Percentiles rank a stretch among this genome's conserved stretches.
These are phyloP conservation scores for Sorghum bicolor DNA, from an alignment of 176 grass and related monocot genomes.

Conservation along the genomic window Sorghum_bicolor_NCBIv3 NC_012871.2:20404001-20404500, in stretches of 20 bases:
- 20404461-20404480: no score
- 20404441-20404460: background rate
- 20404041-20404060: constrained; percentile 47
- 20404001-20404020: constrained; percentile 41
- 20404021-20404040: constrained; percentile 46
- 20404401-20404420: background rate
- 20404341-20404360: background rate
- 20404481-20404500: no score
- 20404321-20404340: background rate
- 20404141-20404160: constrained; percentile 29
- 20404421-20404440: background rate
- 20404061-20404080: constrained; percentile 54
- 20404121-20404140: constrained; percentile 56
- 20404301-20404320: constrained; percentile 39
- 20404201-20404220: constrained; percentile 37
- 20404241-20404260: constrained; percentile 6
- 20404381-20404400: background rate
- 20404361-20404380: background rate
- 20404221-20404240: constrained; percentile 47
- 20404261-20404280: constrained; percentile 40
- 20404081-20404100: constrained; percentile 55
- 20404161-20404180: constrained; percentile 51
- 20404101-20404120: constrained; percentile 56
- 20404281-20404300: constrained; percentile 35
- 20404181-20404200: constrained; percentile 57